These are phyloP conservation scores for Melanogaster broomeanus DNA, from an alignment of 768 basidiomycete genomes.

Conservation along the genomic window DNA sequence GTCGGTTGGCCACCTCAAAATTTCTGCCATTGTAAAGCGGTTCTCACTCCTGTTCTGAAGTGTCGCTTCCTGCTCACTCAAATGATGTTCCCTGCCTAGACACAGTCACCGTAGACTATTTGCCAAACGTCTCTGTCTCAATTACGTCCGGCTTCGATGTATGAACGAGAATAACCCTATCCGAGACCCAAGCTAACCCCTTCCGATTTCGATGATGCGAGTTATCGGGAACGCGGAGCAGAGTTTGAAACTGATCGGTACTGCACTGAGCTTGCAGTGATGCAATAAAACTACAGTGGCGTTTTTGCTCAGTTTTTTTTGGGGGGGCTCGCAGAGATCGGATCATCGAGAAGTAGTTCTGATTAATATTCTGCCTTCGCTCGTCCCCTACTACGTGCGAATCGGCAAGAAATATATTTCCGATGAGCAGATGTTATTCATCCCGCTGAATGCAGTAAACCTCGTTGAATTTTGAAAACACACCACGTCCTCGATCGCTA, in stretches of 20 bases:
- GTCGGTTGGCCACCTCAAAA: too few relatives aligned
- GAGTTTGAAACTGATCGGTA: too few relatives aligned
- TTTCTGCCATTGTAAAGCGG: too few relatives aligned
- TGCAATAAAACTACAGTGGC: too few relatives aligned
- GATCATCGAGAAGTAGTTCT: background rate
- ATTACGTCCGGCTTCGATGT: background rate
- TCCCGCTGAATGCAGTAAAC: slow-evolving; percentile 22
- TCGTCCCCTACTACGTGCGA: background rate
- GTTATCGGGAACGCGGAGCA: background rate
- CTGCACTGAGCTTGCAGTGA: too few relatives aligned
- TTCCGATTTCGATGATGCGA: too few relatives aligned
- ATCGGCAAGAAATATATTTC: background rate
- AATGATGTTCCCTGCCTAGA: too few relatives aligned
- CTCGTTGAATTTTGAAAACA: slow-evolving; percentile 39
- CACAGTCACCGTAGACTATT: background rate
- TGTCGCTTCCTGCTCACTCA: too few relatives aligned
- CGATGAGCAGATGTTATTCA: background rate
- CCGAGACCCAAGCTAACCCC: too few relatives aligned
- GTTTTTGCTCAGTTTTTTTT: background rate
- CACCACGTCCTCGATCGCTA: slow-evolving; percentile 44
- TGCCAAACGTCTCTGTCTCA: too few relatives aligned
- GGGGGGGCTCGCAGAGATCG: background rate
- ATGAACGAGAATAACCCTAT: too few relatives aligned
- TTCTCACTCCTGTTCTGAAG: too few relatives aligned
- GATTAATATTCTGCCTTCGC: background rate